These are phyloP conservation scores for Aquilaria agallochum DNA, from an alignment of 441 rosid species.

Conservation along the genomic window DNA sequence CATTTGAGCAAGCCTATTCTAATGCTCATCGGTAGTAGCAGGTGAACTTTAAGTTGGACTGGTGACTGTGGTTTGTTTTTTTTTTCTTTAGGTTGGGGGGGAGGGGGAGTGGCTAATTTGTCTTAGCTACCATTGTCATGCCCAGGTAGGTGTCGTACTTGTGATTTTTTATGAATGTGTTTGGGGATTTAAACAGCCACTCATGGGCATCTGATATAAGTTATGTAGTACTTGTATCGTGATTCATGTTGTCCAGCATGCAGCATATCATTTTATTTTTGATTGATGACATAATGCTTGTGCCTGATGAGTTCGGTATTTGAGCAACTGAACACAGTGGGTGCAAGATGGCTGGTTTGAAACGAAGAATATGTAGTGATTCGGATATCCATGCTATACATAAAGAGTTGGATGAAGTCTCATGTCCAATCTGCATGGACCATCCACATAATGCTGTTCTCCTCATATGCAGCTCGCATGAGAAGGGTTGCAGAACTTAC, in stretches of 20 bases:
- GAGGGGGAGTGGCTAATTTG: no score
- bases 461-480: conserved; percentile 71
- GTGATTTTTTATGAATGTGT: not conserved
- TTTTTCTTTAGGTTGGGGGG: no score
- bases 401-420: conserved; percentile 76
- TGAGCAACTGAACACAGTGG: conserved; percentile 80
- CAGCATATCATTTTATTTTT: conserved; percentile 9
- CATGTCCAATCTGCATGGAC: conserved; percentile 84
- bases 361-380: conserved; percentile 71
- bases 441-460: conserved; percentile 85
- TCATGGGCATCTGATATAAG: not conserved
- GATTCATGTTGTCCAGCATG: conserved; percentile 3
- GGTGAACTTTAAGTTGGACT: no score
- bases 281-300: conserved; percentile 16
- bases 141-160: not conserved
- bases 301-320: conserved; percentile 56
- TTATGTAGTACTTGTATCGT: conserved; percentile 5
- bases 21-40: no score
- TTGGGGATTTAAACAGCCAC: not conserved
- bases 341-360: conserved; percentile 94
- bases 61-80: no score
- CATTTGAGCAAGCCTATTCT: no score
- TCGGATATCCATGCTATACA: conserved; percentile 72
- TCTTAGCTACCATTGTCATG: no score
- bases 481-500: conserved; percentile 76